phyloP scores from a whole-genome alignment of 2,329 filamentous ascomycete species.

The Emmonsiellopsis sp. region DNA sequence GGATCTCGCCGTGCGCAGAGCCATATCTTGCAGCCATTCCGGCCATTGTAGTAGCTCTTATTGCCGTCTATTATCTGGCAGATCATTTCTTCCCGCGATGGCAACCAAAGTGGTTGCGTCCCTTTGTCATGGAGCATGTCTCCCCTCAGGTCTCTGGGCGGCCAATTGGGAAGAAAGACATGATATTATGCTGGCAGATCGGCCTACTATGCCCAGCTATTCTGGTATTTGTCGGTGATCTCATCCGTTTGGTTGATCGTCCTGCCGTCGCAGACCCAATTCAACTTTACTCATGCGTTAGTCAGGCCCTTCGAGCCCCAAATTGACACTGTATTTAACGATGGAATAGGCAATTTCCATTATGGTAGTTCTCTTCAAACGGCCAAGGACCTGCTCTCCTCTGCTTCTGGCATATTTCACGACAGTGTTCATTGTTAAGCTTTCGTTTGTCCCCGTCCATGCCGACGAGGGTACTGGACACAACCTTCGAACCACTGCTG shows the following conservation, averaged over 20 bases:
- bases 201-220: slow-evolving; percentile 31
- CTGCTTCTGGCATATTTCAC: slow-evolving; percentile 29
- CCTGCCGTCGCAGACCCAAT: slow-evolving; percentile 14
- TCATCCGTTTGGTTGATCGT: slow-evolving; percentile 19
- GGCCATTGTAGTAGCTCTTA: slow-evolving; percentile 16
- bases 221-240: slow-evolving; percentile 27
- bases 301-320: slow-evolving; percentile 14
- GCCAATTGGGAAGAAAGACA: slow-evolving; percentile 23
- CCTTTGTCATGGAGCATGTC: slow-evolving; percentile 42
- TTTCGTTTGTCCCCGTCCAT: slow-evolving; percentile 18
- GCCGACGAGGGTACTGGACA: too few relatives aligned
- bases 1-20: slow-evolving; percentile 26
- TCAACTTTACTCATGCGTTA: slow-evolving; percentile 30
- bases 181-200: slow-evolving; percentile 25
- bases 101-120: slow-evolving; percentile 42
- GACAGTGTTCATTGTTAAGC: slow-evolving; percentile 24
- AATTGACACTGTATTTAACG: background rate
- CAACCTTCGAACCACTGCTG: slow-evolving; percentile 12
- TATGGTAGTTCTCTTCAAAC: slow-evolving; percentile 28
- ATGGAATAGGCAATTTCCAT: slow-evolving; percentile 25
- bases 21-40: slow-evolving; percentile 25
- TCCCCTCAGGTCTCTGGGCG: slow-evolving; percentile 18
- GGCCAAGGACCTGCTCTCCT: slow-evolving; percentile 34
- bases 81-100: slow-evolving; percentile 15
- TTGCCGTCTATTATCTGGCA: slow-evolving; percentile 23